Evolutionary conservation across 352 stramenopile genomes (phyloP).

Genomic region (Globisporangium barbulae): DNA sequence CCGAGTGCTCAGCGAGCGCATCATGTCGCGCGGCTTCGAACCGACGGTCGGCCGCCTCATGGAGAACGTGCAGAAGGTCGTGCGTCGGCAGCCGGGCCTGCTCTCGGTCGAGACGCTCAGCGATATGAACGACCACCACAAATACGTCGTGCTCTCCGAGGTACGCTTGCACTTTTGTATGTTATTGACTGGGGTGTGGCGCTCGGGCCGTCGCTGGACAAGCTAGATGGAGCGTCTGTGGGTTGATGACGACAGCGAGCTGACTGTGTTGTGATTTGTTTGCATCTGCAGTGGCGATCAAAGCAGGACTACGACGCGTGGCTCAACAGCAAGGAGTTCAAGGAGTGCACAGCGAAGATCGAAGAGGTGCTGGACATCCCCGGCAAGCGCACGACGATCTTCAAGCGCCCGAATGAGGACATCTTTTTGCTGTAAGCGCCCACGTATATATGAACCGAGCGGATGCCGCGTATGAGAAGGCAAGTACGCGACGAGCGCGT

Average conservation of each 20-base stretch:
- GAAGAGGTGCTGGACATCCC: slow-evolving; percentile 84
- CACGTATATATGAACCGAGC: not conserved
- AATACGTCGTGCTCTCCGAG: slow-evolving; percentile 85
- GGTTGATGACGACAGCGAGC: not conserved
- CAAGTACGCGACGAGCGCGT: no score
- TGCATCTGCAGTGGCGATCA: slow-evolving; percentile 59
- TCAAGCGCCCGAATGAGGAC: slow-evolving; percentile 73
- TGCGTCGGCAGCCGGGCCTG: slow-evolving; percentile 68
- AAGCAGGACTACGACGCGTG: slow-evolving; percentile 78
- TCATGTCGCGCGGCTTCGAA: slow-evolving; percentile 84
- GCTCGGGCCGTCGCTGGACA: no score
- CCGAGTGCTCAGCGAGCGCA: slow-evolving; percentile 78
- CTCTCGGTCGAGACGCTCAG: slow-evolving; percentile 80
- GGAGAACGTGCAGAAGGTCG: slow-evolving; percentile 78
- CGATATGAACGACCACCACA: slow-evolving; percentile 84
- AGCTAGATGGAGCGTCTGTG: no score
- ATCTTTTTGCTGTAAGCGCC: slow-evolving; percentile 74
- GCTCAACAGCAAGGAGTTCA: slow-evolving; percentile 74
- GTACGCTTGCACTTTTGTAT: slow-evolving; percentile 21
- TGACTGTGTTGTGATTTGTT: slow-evolving; percentile 5
- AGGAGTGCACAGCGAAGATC: slow-evolving; percentile 80
- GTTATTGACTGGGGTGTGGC: not conserved
- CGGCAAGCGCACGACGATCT: slow-evolving; percentile 85
- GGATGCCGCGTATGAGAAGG: no score
- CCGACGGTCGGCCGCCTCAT: slow-evolving; percentile 75